Base-by-base conservation (phyloP, 495 filamentous ascomycete species). In the Haplographium delicatum region DNA sequence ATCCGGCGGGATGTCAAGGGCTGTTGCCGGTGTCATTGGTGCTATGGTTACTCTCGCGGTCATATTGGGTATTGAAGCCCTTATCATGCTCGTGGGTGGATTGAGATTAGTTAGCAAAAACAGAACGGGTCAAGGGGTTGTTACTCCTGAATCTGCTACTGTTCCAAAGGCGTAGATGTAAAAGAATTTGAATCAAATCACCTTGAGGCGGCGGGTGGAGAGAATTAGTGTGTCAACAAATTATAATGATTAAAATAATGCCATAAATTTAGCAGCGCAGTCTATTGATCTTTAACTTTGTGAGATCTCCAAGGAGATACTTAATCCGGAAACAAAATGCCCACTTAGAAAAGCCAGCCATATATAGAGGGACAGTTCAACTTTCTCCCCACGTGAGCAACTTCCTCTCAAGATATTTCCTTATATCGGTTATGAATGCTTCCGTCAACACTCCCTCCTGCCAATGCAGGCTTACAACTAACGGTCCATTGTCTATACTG, bases 21-120 rank as follows among this genome's bases (percentile, higher is more conserved):
- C 67, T 11, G 79, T 85, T 16, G 85, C 70, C 0, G 74, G 73
- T 28, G 74, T 74, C 25, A 74, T 76, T 41, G 74, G 71, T 19
- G 72, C 73, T 7, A 49, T 75, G 33, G 72, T 75, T 6, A 71
- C 73, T 0, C 59, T 80, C 1, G 68, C 58, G 25, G 69, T 72
- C 1, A 63, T 76, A 38, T 57, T 73, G 3, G 65, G 62, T 26
- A 24, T 68, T 4, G 68, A 72, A 59, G 69, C 60, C 10, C 40
- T 76, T 13, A 50, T 74, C 31, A 61, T 78, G 65, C 44, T 77
- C 25, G 28, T 69, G 28, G 71, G 58, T 30, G 70, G 71, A 10
- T 64, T 74, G 58, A 65, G 68, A 37, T 47, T 77, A 28, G 60
- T 66, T 1, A 68, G 59, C 44, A 75, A 72, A 67, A 68, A 47